Evolutionary conservation across 2,329 filamentous ascomycete genomes (phyloP), one percentile per base, ranked within the genome.

Genomic region (Dactylella cylindrospora): DNA sequence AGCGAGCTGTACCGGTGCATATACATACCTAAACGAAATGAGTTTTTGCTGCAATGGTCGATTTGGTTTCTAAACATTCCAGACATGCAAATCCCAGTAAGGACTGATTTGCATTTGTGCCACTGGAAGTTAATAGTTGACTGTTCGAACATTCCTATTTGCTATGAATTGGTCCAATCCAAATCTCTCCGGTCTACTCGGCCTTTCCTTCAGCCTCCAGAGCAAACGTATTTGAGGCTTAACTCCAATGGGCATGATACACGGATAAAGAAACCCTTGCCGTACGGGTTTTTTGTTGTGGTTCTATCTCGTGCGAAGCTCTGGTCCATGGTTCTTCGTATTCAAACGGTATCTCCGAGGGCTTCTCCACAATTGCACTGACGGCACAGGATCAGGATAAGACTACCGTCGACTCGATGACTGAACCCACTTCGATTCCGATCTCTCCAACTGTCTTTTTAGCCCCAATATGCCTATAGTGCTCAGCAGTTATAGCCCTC

Each of bases 71-170:
- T 19, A 33, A 13, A 12, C 20, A 35, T 52, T 41, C 32, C 28
- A 52, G 54, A 53, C 54, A 52, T 52, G 54, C 33, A 51, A 51
- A 61, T 61, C 54, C 54, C 41, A 52, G 54, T 22, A 61, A 19
- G 26, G 26, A n/a, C n/a, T n/a, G n/a, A n/a, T n/a, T n/a, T n/a
- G n/a, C n/a, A n/a, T n/a, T 35, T 61, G 54, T 61, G 46, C 46
- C 47, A 61, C 54, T 41, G 38, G 47, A 57, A 61, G 54, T 61
- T n/a, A n/a, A n/a, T n/a, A n/a, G n/a, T n/a, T n/a, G n/a, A n/a
- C n/a, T n/a, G n/a, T n/a, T n/a, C n/a, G n/a, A n/a, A n/a, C n/a
- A n/a, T n/a, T n/a, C n/a, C n/a, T n/a, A n/a, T n/a, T n/a, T n/a
- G n/a, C n/a, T n/a, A n/a, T n/a, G n/a, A n/a, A n/a, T n/a, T n/a